Evolutionary conservation across 202 grass and related monocot species (phyloP).

Genomic region (Setaria italica): DNA sequence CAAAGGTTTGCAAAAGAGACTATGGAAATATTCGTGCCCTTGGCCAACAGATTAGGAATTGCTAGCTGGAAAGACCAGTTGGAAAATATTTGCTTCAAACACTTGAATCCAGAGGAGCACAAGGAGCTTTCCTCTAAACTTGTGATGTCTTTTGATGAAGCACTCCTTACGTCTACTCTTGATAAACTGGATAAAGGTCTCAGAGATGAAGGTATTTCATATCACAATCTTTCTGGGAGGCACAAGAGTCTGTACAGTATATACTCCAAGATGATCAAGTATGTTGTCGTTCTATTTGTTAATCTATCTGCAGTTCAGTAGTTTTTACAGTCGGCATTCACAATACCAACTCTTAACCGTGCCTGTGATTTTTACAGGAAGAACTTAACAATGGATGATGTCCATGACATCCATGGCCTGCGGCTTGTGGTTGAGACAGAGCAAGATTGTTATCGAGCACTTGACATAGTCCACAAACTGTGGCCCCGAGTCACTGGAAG

Average conservation of each 20-base stretch:
- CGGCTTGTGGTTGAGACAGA: slow-evolving; percentile 79
- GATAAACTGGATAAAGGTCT: slow-evolving; percentile 72
- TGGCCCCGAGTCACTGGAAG: slow-evolving; percentile 67
- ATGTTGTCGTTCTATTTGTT: slow-evolving; percentile 17
- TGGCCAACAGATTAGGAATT: slow-evolving; percentile 83
- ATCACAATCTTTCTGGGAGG: slow-evolving; percentile 72
- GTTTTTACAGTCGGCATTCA: not conserved
- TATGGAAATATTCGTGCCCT: slow-evolving; percentile 83
- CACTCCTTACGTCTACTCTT: slow-evolving; percentile 62
- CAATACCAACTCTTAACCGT: slow-evolving; percentile 8
- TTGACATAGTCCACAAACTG: slow-evolving; percentile 65
- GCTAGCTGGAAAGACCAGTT: slow-evolving; percentile 83
- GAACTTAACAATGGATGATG: slow-evolving; percentile 70
- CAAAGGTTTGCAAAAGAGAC: slow-evolving; percentile 91
- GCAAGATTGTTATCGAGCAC: slow-evolving; percentile 75
- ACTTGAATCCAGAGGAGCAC: slow-evolving; percentile 72
- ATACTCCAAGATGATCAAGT: slow-evolving; percentile 87
- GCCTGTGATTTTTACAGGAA: slow-evolving; percentile 57
- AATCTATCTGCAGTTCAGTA: slow-evolving; percentile 26
- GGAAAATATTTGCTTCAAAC: slow-evolving; percentile 86
- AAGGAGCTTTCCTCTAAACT: slow-evolving; percentile 70
- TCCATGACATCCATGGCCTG: slow-evolving; percentile 88
- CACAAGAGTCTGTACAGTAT: slow-evolving; percentile 88
- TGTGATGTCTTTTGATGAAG: slow-evolving; percentile 70
- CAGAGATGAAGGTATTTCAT: slow-evolving; percentile 62